Conservation (phyloP, 331 rosid genomes). For the Arachis monticola region DNA sequence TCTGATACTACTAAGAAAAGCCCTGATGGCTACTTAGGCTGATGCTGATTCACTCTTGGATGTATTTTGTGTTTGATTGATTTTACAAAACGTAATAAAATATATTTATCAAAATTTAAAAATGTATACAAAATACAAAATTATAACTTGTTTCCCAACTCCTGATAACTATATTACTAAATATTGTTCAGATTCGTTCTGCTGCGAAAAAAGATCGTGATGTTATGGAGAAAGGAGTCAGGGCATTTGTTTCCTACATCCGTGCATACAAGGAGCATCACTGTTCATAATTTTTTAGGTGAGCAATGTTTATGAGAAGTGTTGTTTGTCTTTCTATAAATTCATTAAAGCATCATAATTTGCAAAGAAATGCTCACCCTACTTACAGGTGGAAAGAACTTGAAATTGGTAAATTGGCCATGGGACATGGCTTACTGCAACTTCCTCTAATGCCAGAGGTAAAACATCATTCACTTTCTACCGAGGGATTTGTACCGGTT, state of each 20-base stretch:
- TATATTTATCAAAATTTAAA: neutral
- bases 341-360: constrained; percentile 23
- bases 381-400: constrained; percentile 88
- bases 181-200: constrained; percentile 66
- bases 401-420: constrained; percentile 89
- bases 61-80: neutral
- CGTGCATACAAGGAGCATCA: constrained; percentile 94
- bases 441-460: constrained; percentile 91
- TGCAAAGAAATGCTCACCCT: constrained; percentile 25
- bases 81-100: too few species aligned
- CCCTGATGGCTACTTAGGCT: constrained; percentile 3
- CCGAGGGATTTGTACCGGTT: constrained; percentile 75
- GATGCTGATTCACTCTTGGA: constrained; percentile 11
- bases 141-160: neutral
- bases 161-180: constrained; percentile 10
- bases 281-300: constrained; percentile 89
- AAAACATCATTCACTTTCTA: constrained; percentile 72
- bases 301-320: constrained; percentile 23
- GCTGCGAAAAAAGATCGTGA: constrained; percentile 85
- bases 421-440: constrained; percentile 83
- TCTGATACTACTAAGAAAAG: constrained; percentile 3
- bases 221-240: constrained; percentile 89
- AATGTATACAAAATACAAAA: neutral
- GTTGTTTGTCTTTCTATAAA: constrained; percentile 13
- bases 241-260: constrained; percentile 91